Evolutionary conservation across 352 stramenopile species (phyloP).

Genomic region (Phytopythium delawarense): DNA sequence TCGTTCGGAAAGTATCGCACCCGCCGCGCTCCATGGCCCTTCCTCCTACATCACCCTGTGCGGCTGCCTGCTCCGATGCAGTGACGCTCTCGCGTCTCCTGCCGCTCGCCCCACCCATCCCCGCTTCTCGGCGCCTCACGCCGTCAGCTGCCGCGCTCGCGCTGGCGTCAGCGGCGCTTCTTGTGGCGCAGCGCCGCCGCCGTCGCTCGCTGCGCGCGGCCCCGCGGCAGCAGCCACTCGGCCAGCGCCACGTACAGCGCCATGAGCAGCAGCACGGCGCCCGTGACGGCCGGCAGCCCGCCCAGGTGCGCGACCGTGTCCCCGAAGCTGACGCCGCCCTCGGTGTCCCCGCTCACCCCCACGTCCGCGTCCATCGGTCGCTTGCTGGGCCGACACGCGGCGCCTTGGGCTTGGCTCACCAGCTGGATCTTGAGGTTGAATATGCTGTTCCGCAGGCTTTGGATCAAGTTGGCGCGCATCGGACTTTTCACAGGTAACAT

Average conservation of each 20-base stretch:
- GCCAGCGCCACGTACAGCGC: slow-evolving; percentile 38
- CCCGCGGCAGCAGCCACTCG: slow-evolving; percentile 38
- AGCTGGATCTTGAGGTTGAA: slow-evolving; percentile 14
- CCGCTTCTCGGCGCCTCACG: not conserved
- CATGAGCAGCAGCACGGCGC: slow-evolving; percentile 29
- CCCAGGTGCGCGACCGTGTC: slow-evolving; percentile 46
- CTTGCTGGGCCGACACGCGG: not conserved
- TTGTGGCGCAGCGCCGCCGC: slow-evolving; percentile 6
- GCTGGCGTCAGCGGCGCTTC: slow-evolving; percentile 4
- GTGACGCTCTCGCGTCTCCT: not conserved
- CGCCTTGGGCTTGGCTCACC: slow-evolving; percentile 10
- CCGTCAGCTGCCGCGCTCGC: not conserved
- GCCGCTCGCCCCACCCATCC: not conserved
- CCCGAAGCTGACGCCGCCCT: slow-evolving; percentile 24
- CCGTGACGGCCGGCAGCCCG: slow-evolving; percentile 17
- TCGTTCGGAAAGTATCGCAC: too few relatives aligned
- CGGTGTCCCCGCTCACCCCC: not conserved
- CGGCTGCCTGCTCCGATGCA: too few relatives aligned
- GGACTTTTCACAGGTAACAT: not conserved
- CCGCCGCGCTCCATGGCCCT: too few relatives aligned
- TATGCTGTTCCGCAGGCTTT: slow-evolving; percentile 16
- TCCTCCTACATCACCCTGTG: too few relatives aligned
- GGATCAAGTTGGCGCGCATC: not conserved
- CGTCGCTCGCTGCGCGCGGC: slow-evolving; percentile 13
- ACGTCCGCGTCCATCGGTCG: not conserved